These are phyloP conservation scores for Drechmeria coniospora DNA, from an alignment of 2,329 filamentous ascomycete genomes.

Conservation along the genomic window DNA sequence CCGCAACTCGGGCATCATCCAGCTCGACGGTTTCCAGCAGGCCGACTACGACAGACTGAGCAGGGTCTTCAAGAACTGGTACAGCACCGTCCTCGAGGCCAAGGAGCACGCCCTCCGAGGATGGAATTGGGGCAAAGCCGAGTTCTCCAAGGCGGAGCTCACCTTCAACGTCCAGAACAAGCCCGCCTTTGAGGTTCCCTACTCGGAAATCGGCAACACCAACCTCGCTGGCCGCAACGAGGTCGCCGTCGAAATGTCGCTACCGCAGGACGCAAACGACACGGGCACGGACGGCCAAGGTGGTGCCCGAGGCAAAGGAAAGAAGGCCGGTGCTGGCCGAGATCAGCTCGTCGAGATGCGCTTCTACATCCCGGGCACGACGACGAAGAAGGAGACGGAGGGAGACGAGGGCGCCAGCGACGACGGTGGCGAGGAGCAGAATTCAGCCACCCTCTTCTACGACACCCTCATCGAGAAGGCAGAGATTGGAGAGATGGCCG, in stretches of 20 bases:
- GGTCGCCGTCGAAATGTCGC: constrained; percentile 84
- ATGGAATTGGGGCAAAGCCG: constrained; percentile 99
- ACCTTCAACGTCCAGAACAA: constrained; percentile 95
- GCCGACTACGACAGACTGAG: constrained; percentile 84
- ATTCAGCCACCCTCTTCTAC: constrained; percentile 93
- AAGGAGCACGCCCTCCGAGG: constrained; percentile 89
- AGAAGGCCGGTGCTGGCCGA: constrained; percentile 74
- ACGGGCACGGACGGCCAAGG: constrained; percentile 61
- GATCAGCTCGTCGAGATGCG: constrained; percentile 98
- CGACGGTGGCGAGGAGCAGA: constrained; percentile 54
- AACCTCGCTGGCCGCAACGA: constrained; percentile 96
- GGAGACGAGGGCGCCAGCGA: constrained; percentile 59
- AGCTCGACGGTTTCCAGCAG: constrained; percentile 87
- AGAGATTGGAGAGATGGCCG: constrained; percentile 97
- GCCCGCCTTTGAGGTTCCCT: constrained; percentile 91
- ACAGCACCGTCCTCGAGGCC: constrained; percentile 80
- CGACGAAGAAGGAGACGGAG: constrained; percentile 54
- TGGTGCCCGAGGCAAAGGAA: constrained; percentile 61
- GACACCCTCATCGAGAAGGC: constrained; percentile 97
- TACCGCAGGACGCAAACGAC: constrained; percentile 55
- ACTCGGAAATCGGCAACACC: constrained; percentile 94
- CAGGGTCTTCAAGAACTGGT: constrained; percentile 97
- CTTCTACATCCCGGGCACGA: constrained; percentile 91
- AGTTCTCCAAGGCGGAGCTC: constrained; percentile 89
- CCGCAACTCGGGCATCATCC: constrained; percentile 70